Percentiles rank a stretch among this genome's conserved stretches.
phyloP scores from a whole-genome alignment of 805 yeast species.

The Dipodascus albidus region DNA sequence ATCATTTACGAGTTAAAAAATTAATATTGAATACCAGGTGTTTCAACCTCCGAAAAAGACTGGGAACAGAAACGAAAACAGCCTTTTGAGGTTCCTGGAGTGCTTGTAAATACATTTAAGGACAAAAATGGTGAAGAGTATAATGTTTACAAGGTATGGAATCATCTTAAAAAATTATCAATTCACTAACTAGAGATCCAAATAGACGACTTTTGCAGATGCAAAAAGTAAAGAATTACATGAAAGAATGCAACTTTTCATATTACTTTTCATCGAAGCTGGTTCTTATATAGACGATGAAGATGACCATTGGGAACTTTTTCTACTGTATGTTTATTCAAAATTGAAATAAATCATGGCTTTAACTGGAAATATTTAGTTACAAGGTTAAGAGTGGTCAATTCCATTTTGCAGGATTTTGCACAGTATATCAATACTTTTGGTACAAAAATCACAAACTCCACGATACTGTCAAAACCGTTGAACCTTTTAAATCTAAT shows the following conservation, averaged over 20 bases:
- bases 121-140: constrained; percentile 29
- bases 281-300: constrained; percentile 74
- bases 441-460: constrained; percentile 44
- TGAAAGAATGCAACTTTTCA: constrained; percentile 64
- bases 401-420: constrained; percentile 57
- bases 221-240: constrained; percentile 42
- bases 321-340: constrained; percentile 31
- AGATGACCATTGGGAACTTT: constrained; percentile 77
- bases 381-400: constrained; percentile 3
- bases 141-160: constrained; percentile 36
- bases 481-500: constrained; percentile 15
- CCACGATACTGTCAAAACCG: constrained; percentile 34
- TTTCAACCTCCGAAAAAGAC: constrained; percentile 44
- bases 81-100: constrained; percentile 33
- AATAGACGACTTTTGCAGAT: constrained; percentile 30
- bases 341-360: neutral
- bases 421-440: constrained; percentile 80
- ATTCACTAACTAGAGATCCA: neutral
- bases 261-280: constrained; percentile 81
- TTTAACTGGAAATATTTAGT: neutral
- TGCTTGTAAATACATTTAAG: neutral
- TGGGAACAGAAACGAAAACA: constrained; percentile 51
- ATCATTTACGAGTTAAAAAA: neutral
- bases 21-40: neutral
- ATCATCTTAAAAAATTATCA: neutral